Conservation (phyloP, 208 protist species). For the Wallacemonas rigidus region DNA sequence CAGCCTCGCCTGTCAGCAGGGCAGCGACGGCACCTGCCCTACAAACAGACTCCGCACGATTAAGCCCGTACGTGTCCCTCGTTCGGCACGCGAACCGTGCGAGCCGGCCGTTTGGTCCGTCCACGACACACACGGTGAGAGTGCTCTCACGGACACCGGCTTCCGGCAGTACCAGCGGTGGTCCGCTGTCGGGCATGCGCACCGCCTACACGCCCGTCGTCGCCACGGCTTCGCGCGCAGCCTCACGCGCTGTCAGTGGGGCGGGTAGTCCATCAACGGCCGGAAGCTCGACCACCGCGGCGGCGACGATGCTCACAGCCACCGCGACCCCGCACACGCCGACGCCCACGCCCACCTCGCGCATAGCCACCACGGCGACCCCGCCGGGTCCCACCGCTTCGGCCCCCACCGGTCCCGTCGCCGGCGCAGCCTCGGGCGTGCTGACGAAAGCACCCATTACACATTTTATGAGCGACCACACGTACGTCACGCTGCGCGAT, state of each 20-base stretch:
- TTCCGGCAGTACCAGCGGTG: neutral
- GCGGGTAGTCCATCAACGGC: neutral
- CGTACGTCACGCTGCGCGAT: conserved; percentile 9
- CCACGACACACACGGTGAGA: neutral
- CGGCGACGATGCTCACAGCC: too few species aligned
- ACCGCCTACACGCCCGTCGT: conserved; percentile 13
- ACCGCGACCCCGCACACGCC: neutral
- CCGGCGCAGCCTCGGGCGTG: neutral
- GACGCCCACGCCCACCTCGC: neutral
- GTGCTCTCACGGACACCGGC: neutral
- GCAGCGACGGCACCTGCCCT: neutral
- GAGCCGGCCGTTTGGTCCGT: neutral
- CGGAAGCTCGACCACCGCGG: neutral
- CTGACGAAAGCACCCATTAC: conserved; percentile 7
- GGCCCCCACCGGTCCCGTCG: too few species aligned
- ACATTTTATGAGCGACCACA: conserved; percentile 4
- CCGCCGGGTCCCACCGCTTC: neutral
- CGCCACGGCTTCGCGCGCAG: neutral
- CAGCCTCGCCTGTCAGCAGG: neutral
- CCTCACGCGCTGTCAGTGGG: neutral
- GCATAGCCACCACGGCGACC: neutral
- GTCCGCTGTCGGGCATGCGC: neutral
- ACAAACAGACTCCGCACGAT: neutral
- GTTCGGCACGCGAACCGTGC: neutral
- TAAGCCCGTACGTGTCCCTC: conserved; percentile 11